Evolutionary conservation across 176 grass and related monocot species (phyloP).

Genomic region (barley (Hordeum vulgare)): DNA sequence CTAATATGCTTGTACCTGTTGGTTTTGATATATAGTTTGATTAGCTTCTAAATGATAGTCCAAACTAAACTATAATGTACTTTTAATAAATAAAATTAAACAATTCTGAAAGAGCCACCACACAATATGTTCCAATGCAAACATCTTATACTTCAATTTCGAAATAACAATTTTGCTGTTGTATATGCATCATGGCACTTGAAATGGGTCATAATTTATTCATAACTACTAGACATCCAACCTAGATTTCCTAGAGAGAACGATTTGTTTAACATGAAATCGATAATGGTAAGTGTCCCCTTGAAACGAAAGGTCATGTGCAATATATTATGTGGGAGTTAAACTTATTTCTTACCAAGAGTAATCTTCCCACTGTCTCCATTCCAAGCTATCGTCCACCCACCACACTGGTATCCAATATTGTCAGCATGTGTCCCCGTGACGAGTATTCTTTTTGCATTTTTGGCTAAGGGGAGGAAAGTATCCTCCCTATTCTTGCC

Average conservation of each 20-base stretch:
- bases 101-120: background rate
- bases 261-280: background rate
- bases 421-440: slow-evolving; percentile 66
- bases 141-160: background rate
- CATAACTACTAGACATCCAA: background rate
- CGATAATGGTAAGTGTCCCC: too few relatives aligned
- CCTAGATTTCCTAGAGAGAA: background rate
- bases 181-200: background rate
- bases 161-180: background rate
- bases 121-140: background rate
- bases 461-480: slow-evolving; percentile 72
- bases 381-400: slow-evolving; percentile 80
- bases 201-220: background rate
- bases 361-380: slow-evolving; percentile 66
- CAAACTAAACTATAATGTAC: background rate
- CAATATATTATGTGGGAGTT: background rate
- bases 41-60: background rate
- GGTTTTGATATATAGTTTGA: background rate
- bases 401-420: slow-evolving; percentile 83
- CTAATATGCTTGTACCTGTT: slow-evolving; percentile 73
- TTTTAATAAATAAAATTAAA: background rate
- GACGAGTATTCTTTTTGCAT: slow-evolving; percentile 67
- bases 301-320: background rate
- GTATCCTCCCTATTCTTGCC: slow-evolving; percentile 51
- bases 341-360: slow-evolving; percentile 30